Evolutionary conservation across 2,329 filamentous ascomycete species (phyloP), one percentile per base, ranked within the genome.

Genomic region (Leptosphaerulina australis): DNA sequence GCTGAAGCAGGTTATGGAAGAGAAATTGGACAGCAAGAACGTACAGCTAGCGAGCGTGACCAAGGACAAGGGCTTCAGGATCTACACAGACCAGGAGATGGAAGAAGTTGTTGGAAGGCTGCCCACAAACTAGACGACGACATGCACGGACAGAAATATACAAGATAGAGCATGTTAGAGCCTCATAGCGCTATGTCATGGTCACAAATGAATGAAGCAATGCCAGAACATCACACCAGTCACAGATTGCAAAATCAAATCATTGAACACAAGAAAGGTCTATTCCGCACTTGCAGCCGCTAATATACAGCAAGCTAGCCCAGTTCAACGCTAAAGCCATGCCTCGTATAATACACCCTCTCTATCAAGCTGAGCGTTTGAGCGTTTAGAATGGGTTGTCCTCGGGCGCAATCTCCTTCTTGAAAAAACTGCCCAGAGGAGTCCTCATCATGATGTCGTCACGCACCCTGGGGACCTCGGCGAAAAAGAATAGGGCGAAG

Each of bases 1-100:
- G 28, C 77, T 99, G 74, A 99, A 97, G 83, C 94, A 99, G 79
- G 94, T 99, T 64, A 99, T 99, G 94, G 94, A 99, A 79, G 94
- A 99, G 85, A 99, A 99, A 81, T 83, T 99, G 54, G 94, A 99
- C 74, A 84, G 91, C 59, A 99, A 99, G 85, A 99, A 99, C 72
- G 94, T 99, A 60, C 94, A 99, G 80, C 77, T 99, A 64, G 94
- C 94, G 44, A 97, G 93, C 72, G 94, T 99, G 50, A 99, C 94
- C 57, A 96, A 92, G 82, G 93, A 97, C 62, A 93, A 90, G 78
- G 94, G 94, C 48, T 99, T 99, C 83, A 88, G 91, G 79, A 97
- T 99, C 85, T 99, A 99, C 81, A 88, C 87, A 50, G 94, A 99
- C 68, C 91, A 93, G 70, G 93, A 97, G 80, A 99, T 99, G 94